Percentiles rank a stretch among this genome's conserved stretches.
phyloP scores from a whole-genome alignment of 441 rosid genomes.

The Croton laevigatus region DNA sequence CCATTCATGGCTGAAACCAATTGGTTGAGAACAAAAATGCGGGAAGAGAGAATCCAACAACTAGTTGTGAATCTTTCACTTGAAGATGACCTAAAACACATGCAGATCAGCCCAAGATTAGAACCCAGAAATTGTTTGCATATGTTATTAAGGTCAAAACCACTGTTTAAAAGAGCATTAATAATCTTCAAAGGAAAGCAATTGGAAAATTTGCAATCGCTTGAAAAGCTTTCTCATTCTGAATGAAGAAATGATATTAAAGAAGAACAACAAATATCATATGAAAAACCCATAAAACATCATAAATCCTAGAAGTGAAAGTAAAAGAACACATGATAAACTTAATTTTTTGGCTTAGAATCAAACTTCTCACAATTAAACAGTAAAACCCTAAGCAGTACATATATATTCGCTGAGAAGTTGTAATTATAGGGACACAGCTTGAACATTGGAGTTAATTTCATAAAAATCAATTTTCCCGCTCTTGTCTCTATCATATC shows the following conservation, averaged over 20 bases:
- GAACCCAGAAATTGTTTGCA: background rate
- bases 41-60: background rate
- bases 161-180: background rate
- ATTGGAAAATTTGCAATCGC: background rate
- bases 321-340: background rate
- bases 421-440: too few species aligned
- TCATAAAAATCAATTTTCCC: slow-evolving; percentile 56
- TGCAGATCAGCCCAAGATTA: background rate
- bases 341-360: background rate
- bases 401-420: too few species aligned
- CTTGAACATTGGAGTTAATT: background rate
- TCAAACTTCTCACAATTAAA: background rate
- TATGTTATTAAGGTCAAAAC: background rate
- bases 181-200: background rate
- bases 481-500: slow-evolving; percentile 64
- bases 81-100: background rate
- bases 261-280: background rate
- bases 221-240: background rate
- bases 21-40: background rate
- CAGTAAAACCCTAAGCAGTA: too few species aligned
- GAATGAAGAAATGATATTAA: background rate
- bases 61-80: background rate
- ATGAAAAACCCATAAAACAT: background rate
- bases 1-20: slow-evolving; percentile 15
- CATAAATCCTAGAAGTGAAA: background rate